Evolutionary conservation across 805 yeast genomes (phyloP).

Genomic region (Zygosaccharomyces bailii): DNA sequence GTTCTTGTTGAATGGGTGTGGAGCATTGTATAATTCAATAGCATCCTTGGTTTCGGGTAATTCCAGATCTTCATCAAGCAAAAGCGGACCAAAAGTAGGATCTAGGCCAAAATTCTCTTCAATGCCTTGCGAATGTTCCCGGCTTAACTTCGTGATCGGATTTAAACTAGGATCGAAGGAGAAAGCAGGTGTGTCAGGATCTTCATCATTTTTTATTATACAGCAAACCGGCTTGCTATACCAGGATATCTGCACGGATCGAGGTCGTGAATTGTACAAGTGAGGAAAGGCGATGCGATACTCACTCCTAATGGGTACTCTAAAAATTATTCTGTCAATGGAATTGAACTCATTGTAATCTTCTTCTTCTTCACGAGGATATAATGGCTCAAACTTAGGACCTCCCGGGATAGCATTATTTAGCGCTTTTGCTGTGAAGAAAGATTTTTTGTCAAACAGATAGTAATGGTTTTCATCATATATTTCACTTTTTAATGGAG

Average conservation of each 20-base stretch:
- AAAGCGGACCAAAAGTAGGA: conserved; percentile 47
- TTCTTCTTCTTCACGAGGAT: conserved; percentile 62
- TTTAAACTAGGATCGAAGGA: conserved; percentile 50
- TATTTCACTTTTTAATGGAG: conserved; percentile 64
- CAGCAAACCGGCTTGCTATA: conserved; percentile 64
- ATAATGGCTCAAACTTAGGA: conserved; percentile 88
- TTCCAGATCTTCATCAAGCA: conserved; percentile 44
- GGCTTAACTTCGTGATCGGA: conserved; percentile 45
- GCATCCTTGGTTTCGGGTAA: conserved; percentile 54
- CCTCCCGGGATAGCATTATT: conserved; percentile 91
- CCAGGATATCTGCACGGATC: conserved; percentile 57
- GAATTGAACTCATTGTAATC: conserved; percentile 90
- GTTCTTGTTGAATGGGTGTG: conserved; percentile 77
- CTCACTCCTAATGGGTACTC: conserved; percentile 75
- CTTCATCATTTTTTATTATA: conserved; percentile 42
- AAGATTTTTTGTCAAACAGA: conserved; percentile 73
- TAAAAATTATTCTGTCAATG: conserved; percentile 78
- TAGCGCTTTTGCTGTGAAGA: conserved; percentile 87
- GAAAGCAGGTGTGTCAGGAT: conserved; percentile 54
- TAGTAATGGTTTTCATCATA: conserved; percentile 59
- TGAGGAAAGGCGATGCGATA: conserved; percentile 84
- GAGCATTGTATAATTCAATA: conserved; percentile 70
- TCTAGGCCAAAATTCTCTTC: conserved; percentile 35
- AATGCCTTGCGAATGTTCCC: conserved; percentile 35
- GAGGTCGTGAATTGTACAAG: conserved; percentile 73